phyloP scores from a whole-genome alignment of 2,329 filamentous ascomycete genomes.

The Colletotrichum ledebouriae region DNA sequence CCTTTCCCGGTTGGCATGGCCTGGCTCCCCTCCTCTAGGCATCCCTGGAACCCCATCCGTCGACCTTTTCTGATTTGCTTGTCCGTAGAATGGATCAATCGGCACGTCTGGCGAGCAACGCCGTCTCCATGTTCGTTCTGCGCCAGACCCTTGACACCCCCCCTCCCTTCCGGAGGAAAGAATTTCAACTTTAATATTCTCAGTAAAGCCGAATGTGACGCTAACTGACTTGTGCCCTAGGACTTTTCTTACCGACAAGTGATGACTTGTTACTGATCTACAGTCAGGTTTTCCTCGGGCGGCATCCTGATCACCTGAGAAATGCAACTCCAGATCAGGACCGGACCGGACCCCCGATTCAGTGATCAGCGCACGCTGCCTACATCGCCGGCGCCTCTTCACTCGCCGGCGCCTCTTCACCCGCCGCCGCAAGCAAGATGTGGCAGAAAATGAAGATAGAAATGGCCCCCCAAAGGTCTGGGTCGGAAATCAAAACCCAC shows the following conservation, averaged over 20 bases:
- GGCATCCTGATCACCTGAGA: conserved; percentile 10
- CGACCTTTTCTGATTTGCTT: conserved; percentile 31
- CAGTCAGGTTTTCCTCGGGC: conserved; percentile 1
- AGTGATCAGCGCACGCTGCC: neutral
- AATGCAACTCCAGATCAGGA: conserved; percentile 14
- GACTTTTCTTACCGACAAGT: conserved; percentile 1
- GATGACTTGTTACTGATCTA: conserved; percentile 9
- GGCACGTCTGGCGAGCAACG: conserved; percentile 35
- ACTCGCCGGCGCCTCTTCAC: conserved; percentile 25
- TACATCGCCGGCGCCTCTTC: conserved; percentile 9
- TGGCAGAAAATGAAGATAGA: conserved; percentile 13
- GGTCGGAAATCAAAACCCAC: conserved; percentile 8
- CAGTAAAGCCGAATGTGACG: conserved; percentile 28
- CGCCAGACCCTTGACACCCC: conserved; percentile 34
- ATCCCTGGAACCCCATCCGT: conserved; percentile 31
- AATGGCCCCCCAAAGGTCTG: neutral
- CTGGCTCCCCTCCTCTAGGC: conserved; percentile 36
- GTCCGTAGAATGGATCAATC: conserved; percentile 35
- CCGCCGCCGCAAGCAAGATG: conserved; percentile 37
- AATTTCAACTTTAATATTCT: conserved; percentile 29
- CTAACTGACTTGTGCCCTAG: conserved; percentile 24
- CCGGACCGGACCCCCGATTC: conserved; percentile 9
- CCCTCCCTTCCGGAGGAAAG: conserved; percentile 4
- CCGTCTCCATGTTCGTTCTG: conserved; percentile 30
- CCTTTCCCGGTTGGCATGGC: conserved; percentile 35